Evolutionary conservation across 805 yeast genomes (phyloP).

Genomic region (Saccharomycopsis javanensis): DNA sequence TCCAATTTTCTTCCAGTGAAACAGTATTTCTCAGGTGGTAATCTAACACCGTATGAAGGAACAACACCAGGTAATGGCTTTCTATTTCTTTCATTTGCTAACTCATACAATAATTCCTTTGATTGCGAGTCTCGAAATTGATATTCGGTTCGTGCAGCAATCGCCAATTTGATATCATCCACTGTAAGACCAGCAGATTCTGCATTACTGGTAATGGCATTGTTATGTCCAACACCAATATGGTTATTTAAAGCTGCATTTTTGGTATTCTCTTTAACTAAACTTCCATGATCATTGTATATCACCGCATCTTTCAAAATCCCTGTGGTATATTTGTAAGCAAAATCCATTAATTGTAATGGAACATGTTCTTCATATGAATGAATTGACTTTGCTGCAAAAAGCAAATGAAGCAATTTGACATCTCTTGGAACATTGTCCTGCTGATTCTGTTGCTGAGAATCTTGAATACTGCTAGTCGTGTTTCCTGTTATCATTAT

Average conservation of each 20-base stretch:
- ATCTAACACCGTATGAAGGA: slow-evolving; percentile 81
- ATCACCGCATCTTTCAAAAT: slow-evolving; percentile 82
- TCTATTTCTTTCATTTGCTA: slow-evolving; percentile 87
- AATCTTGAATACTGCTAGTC: not conserved
- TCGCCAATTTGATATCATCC: slow-evolving; percentile 87
- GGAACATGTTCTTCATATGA: slow-evolving; percentile 95
- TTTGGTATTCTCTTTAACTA: slow-evolving; percentile 22
- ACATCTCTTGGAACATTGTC: slow-evolving; percentile 68
- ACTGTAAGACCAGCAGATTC: slow-evolving; percentile 27
- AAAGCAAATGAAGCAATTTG: slow-evolving; percentile 74
- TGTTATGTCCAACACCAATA: slow-evolving; percentile 28
- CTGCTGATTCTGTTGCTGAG: slow-evolving; percentile 1
- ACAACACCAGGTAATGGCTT: slow-evolving; percentile 85
- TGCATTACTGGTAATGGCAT: slow-evolving; percentile 39
- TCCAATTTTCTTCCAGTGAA: slow-evolving; percentile 77
- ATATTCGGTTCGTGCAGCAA: slow-evolving; percentile 87
- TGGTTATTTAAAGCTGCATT: slow-evolving; percentile 27
- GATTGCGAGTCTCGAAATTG: slow-evolving; percentile 91
- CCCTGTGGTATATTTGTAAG: slow-evolving; percentile 77
- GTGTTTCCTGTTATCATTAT: not conserved
- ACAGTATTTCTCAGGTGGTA: slow-evolving; percentile 97
- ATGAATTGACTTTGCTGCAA: slow-evolving; percentile 89
- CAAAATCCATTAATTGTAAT: slow-evolving; percentile 92
- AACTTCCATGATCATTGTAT: slow-evolving; percentile 72
- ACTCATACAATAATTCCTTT: slow-evolving; percentile 77